A percentile compares a stretch with the other conserved stretches of the same genome.
Evolutionary conservation across 225 moss, liverwort and hornwort species (phyloP).

Genomic region (Polytrichum formosum): DNA sequence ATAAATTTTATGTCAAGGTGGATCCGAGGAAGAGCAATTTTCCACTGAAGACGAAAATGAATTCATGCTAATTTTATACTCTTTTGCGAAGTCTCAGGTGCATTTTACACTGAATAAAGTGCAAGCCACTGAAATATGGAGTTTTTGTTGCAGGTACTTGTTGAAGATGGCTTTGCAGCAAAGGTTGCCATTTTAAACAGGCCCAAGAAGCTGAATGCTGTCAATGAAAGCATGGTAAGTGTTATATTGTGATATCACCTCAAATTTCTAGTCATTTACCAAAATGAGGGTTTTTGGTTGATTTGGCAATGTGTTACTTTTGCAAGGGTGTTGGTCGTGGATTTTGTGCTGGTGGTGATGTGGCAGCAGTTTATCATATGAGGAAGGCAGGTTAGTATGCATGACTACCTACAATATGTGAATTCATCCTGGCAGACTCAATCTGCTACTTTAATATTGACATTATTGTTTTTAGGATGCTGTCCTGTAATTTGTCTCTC

Average conservation of each 20-base stretch:
- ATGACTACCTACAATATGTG: not conserved
- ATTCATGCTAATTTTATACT: too few relatives aligned
- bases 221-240: conserved; percentile 62
- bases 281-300: conserved; percentile 9
- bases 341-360: conserved; percentile 98
- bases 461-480: too few relatives aligned
- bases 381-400: conserved; percentile 56
- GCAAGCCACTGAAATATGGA: too few relatives aligned
- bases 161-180: conserved; percentile 75
- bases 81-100: too few relatives aligned
- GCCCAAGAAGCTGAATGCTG: conserved; percentile 84
- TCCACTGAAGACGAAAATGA: too few relatives aligned
- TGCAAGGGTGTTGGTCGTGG: conserved; percentile 84
- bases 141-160: conserved; percentile 56
- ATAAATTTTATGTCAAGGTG: too few relatives aligned
- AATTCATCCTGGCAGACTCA: too few relatives aligned
- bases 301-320: conserved; percentile 12
- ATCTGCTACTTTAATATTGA: too few relatives aligned
- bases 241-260: not conserved
- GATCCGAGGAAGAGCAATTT: too few relatives aligned
- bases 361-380: conserved; percentile 67
- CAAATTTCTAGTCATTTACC: too few relatives aligned
- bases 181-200: conserved; percentile 89
- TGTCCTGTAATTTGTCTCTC: not conserved
- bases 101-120: too few relatives aligned